A percentile compares a stretch with the other conserved stretches of the same genome.
Evolutionary conservation across 148 eudicot genomes (phyloP).

Genomic region (Amaranthus cruentus): DNA sequence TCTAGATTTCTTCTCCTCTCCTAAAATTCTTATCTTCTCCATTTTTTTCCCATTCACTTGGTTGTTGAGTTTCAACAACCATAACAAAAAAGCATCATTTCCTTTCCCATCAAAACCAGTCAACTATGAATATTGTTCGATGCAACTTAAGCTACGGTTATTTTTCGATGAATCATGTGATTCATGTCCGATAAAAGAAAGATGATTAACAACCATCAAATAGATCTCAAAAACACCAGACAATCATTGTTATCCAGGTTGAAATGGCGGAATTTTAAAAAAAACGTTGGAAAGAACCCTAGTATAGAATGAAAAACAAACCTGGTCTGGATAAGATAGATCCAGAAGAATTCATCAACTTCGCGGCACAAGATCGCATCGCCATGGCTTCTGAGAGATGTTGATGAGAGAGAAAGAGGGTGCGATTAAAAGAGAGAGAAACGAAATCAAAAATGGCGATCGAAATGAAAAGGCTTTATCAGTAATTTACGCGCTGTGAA

Average conservation of each 20-base stretch:
- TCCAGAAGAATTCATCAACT: conserved; percentile 47
- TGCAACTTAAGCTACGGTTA: background rate
- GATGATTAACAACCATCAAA: conserved; percentile 9
- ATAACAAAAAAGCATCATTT: too few relatives aligned
- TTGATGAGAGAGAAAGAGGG: background rate
- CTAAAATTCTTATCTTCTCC: too few relatives aligned
- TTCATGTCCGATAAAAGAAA: background rate
- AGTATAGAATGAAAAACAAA: conserved; percentile 17
- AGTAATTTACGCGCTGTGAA: background rate
- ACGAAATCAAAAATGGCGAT: conserved; percentile 1
- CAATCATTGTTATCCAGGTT: background rate
- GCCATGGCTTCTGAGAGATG: conserved; percentile 40
- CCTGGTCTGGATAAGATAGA: conserved; percentile 57
- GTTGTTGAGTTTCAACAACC: too few relatives aligned
- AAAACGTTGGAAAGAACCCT: conserved; percentile 9
- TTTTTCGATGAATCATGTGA: background rate
- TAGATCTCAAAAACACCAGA: conserved; percentile 10
- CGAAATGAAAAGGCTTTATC: too few relatives aligned
- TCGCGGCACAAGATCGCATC: conserved; percentile 56
- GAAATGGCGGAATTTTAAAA: background rate
- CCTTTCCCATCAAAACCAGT: too few relatives aligned
- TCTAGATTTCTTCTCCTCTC: too few relatives aligned
- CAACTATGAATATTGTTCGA: background rate
- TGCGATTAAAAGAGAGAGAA: background rate
- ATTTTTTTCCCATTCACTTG: too few relatives aligned